Percentiles rank a stretch among this genome's conserved stretches.
Conservation (phyloP, 1,284 basidiomycete species). For the Cystobasidium sp. region DNA sequence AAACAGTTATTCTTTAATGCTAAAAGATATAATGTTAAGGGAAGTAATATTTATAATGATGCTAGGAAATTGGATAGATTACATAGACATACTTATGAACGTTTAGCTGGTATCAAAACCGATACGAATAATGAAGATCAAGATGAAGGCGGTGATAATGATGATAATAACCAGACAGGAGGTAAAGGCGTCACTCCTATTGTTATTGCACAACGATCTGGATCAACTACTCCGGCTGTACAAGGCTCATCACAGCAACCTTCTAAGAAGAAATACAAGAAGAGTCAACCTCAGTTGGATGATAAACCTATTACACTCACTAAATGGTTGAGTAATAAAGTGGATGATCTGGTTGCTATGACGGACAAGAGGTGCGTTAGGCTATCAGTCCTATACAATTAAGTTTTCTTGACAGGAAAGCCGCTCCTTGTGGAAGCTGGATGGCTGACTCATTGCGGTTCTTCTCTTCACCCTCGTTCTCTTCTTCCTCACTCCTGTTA, state of each 20-base stretch:
- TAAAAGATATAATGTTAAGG: constrained; percentile 41
- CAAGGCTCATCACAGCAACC: constrained; percentile 6
- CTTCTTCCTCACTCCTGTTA: too few species aligned
- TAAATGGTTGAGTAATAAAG: constrained; percentile 49
- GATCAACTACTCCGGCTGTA: background rate
- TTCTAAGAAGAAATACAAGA: constrained; percentile 36
- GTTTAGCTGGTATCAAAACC: constrained; percentile 13
- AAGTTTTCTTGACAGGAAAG: too few species aligned
- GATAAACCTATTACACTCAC: constrained; percentile 46
- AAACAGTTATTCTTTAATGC: constrained; percentile 37
- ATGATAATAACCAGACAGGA: background rate
- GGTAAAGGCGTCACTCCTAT: too few species aligned
- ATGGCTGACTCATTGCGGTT: background rate
- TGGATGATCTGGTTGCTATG: constrained; percentile 45
- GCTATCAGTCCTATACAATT: too few species aligned
- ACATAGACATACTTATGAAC: constrained; percentile 35
- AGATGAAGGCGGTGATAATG: background rate
- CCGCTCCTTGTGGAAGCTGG: background rate
- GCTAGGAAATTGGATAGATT: constrained; percentile 42
- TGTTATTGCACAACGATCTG: background rate
- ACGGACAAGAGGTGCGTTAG: constrained; percentile 46
- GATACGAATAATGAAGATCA: constrained; percentile 7
- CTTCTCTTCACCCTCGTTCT: background rate
- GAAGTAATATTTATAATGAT: constrained; percentile 38
- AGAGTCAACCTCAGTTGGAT: constrained; percentile 7